Base-by-base conservation (phyloP, 345 rosid species). In the Eutrema yunnanense region DNA sequence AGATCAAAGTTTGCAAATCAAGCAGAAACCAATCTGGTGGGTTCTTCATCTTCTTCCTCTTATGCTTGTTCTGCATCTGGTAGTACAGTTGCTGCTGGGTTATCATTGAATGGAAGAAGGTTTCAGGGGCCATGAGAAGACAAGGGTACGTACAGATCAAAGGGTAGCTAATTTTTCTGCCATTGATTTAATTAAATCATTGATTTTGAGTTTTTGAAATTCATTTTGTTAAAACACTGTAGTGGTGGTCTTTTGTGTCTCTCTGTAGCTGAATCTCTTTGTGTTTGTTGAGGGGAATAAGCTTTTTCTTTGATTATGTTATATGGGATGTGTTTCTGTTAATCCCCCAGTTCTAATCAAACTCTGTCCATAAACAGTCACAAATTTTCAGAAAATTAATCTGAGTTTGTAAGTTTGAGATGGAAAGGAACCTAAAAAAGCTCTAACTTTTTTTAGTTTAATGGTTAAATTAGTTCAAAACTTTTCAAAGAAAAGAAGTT, bases 1-100 rank as follows among this genome's bases (percentile, higher is more conserved):
- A 88, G 90, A 77, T 86, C 81, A 46, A 86, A 81, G 67, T 75
- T 80, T 68, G 73, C 79, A 46, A 81, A 66, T 79, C 73, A 83
- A 36, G 77, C 84, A 34, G 86, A 79, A 49, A 56, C 83, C 10
- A 81, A 72, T 32, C 34, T 75, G 65, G 83, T 80, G 44, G 68
- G 76, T 57, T 68, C 73, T 44, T 50, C 66, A 38, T 32, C 78
- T 22, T 32, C 78, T 22, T 50, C 69, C 46, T 37, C 87, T 72
- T 65, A 56, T 72, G 67, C 61, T 55, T 56, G 67, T 57, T 38
- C 76, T 62, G 75, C 66, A 47, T 69, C 75, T 64, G 72, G 55
- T 22, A 64, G 61, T 64, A 75, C 42, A n/a, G 53, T 71, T 58
- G 13, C 68, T 51, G 26, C 65, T 44, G 79, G 81, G 3, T 80